These are phyloP conservation scores for Cordyceps pruinosa DNA, from an alignment of 2,329 filamentous ascomycete species.

Conservation along the genomic window DNA sequence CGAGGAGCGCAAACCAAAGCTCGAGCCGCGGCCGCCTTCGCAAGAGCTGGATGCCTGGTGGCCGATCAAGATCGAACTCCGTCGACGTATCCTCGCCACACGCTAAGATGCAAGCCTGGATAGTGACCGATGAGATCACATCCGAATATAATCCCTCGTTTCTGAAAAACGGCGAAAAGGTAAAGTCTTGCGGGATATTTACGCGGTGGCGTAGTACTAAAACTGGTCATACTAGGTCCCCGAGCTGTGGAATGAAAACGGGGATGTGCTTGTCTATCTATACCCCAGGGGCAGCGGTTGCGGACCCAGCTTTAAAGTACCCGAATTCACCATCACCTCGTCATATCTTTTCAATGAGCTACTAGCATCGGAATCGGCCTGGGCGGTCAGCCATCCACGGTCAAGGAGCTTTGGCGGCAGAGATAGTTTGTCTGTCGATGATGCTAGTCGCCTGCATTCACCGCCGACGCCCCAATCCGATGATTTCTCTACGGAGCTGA, in stretches of 20 bases:
- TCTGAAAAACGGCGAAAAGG: constrained; percentile 49
- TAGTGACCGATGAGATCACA: constrained; percentile 44
- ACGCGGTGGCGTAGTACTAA: constrained; percentile 12
- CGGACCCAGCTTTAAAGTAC: constrained; percentile 55
- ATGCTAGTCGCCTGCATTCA: constrained; percentile 36
- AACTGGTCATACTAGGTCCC: constrained; percentile 42
- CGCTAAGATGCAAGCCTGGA: constrained; percentile 40
- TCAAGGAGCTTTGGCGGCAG: constrained; percentile 41
- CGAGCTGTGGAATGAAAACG: constrained; percentile 58
- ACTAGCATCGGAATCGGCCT: constrained; percentile 37
- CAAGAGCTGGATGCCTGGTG: constrained; percentile 48
- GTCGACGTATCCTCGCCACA: constrained; percentile 21
- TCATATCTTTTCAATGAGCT: constrained; percentile 50
- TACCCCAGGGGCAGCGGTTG: constrained; percentile 42
- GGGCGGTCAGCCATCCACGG: constrained; percentile 26
- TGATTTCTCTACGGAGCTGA: constrained; percentile 35
- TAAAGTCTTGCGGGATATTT: constrained; percentile 21
- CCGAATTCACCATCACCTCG: constrained; percentile 44
- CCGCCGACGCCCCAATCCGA: constrained; percentile 32
- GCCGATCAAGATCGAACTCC: constrained; percentile 46
- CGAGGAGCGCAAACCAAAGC: constrained; percentile 34
- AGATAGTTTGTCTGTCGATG: constrained; percentile 41
- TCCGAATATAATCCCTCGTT: constrained; percentile 50
- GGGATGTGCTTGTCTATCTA: constrained; percentile 51
- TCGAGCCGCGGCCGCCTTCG: constrained; percentile 40